Base-by-base conservation (phyloP, 805 yeast genomes). In the Dipodascopsis uninucleata region DNA sequence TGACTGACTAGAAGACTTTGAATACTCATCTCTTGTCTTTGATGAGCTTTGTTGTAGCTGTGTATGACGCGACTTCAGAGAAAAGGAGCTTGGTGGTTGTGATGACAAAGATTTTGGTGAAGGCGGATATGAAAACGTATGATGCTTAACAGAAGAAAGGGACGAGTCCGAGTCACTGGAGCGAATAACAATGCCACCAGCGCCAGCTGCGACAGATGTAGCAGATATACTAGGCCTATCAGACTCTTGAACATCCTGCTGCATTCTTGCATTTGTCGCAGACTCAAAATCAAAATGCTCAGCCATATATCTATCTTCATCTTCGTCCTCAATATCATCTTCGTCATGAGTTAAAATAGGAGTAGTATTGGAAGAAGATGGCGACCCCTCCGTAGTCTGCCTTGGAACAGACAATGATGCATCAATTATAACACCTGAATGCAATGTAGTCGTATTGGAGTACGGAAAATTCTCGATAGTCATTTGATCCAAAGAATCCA, bases 211-310 rank as follows among this genome's bases (percentile, higher is more conserved):
- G n/a, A 18, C 26, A 8, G n/a, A n/a, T n/a, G n/a, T n/a, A n/a
- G n/a, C n/a, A n/a, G n/a, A n/a, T n/a, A n/a, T n/a, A n/a, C n/a
- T n/a, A n/a, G n/a, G n/a, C n/a, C n/a, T n/a, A n/a, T n/a, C n/a
- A n/a, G n/a, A n/a, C 26, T 21, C 36, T 20, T 22, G 34, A 20
- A 23, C 33, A 21, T 31, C n/a, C 10, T n/a, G n/a, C 14, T 18
- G 21, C 40, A 16, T 20, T 31, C 21, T 39, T 9, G 47, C 12
- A n/a, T 25, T 33, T 18, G 53, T 33, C n/a, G 49, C 55, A 16
- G 41, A 32, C 35, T 42, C 54, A 23, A 42, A 42, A 25, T 49
- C 53, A 25, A 49, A 48, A 29, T 48, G 53, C 45, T 46, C 52
- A 16, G 43, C 41, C 47, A 49, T 36, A 24, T 41, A 29, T 16